Evolutionary conservation across 2,329 filamentous ascomycete species (phyloP), one percentile per base, ranked within the genome.

Genomic region (Helicocarpus griseus): DNA sequence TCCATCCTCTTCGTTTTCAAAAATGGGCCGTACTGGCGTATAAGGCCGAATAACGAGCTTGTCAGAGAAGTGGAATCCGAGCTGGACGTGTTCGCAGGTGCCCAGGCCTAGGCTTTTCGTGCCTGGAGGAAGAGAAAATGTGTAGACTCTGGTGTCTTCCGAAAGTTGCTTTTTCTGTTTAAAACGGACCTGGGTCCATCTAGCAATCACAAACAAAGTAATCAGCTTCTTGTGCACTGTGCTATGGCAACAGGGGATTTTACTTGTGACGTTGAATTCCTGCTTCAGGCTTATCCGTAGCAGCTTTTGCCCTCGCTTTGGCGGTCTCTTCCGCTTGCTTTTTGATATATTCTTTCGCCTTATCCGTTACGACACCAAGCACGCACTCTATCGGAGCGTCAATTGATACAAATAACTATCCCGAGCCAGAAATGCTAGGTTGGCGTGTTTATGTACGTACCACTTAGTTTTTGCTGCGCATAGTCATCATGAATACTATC

Each of bases 11-110:
- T 60, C 59, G 35, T 50, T 48, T 29, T 55, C 51, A 24, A 51
- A 49, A 24, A 56, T 49, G 0, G 77, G 77, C 9, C 70, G 61
- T 0, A 72, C 75, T 0, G 77, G 77, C 0, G 76, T 78, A 57
- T 79, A 79, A 0, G 68, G 67, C 1, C 77, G 70, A 11, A 77
- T 68, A 9, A 79, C 65, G 65, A 79, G 74, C 48, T 70, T 68
- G 55, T 79, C 76, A 39, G 65, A 59, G 53, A 79, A 65, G 53
- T 80, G 76, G 57, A 79, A 77, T 2, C 76, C 77, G 7, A 79
- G 54, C 50, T 77, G 69, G 21, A 80, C 61, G 56, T 80, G 77
- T 58, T 80, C 74, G 49, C 76, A 75, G 0, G 73, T 79, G 14
- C 67, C 68, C 0, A 79, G 61, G 0, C 76, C 75, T 0, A 79